Evolutionary conservation across 2,329 filamentous ascomycete species (phyloP).

Genomic region (Calonectria montana): DNA sequence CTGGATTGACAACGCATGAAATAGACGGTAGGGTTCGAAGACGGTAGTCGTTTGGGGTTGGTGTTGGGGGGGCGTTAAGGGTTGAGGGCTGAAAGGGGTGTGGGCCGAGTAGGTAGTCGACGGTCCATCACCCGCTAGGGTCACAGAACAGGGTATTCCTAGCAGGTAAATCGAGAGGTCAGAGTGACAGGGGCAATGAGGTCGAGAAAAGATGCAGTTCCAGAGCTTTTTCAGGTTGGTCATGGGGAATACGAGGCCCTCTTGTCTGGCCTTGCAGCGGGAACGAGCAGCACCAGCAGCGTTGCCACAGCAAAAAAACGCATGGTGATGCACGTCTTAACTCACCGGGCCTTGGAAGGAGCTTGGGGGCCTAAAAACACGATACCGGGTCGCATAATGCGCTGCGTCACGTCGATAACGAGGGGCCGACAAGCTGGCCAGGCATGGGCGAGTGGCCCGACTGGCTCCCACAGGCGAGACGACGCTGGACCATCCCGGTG

Average conservation of each 20-base stretch:
- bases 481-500: constrained; percentile 28
- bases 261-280: constrained; percentile 34
- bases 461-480: constrained; percentile 28
- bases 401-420: constrained; percentile 22
- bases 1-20: constrained; percentile 43
- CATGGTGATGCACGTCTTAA: constrained; percentile 26
- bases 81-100: constrained; percentile 42
- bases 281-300: constrained; percentile 31
- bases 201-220: neutral
- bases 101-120: constrained; percentile 34
- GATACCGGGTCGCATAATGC: constrained; percentile 35
- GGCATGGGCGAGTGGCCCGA: constrained; percentile 27
- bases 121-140: constrained; percentile 17
- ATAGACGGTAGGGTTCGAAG: constrained; percentile 41
- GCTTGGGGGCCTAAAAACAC: constrained; percentile 35
- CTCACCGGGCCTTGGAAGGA: constrained; percentile 28
- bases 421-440: constrained; percentile 24
- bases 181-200: constrained; percentile 13
- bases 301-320: constrained; percentile 33
- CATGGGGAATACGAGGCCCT: constrained; percentile 24
- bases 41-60: constrained; percentile 45
- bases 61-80: constrained; percentile 37
- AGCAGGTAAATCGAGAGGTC: constrained; percentile 21
- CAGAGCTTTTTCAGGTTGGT: constrained; percentile 13
- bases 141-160: constrained; percentile 31